Conservation (phyloP, 2,329 filamentous ascomycete genomes). For the Penicillium brasilianum region DNA sequence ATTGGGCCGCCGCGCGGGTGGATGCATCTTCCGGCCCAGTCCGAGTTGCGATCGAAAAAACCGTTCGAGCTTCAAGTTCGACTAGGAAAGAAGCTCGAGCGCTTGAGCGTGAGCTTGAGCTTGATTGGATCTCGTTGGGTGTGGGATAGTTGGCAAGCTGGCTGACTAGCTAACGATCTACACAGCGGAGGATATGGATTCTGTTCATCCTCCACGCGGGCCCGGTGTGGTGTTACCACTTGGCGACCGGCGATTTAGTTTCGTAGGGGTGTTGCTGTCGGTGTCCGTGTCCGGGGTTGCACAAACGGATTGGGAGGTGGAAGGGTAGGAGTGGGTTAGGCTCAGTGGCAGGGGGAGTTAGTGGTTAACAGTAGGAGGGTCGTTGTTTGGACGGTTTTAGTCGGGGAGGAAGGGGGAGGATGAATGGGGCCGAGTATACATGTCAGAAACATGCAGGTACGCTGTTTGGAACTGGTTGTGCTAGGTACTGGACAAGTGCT, state of each 20-base stretch:
- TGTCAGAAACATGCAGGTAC: conserved; percentile 4
- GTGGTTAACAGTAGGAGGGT: background rate
- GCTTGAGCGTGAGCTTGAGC: background rate
- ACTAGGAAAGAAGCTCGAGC: background rate
- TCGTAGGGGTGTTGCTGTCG: conserved; percentile 13
- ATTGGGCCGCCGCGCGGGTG: conserved; percentile 25
- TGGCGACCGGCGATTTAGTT: conserved; percentile 14
- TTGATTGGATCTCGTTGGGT: background rate
- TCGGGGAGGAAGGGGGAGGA: background rate
- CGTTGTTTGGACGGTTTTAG: background rate
- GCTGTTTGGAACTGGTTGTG: background rate
- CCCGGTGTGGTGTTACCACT: conserved; percentile 6
- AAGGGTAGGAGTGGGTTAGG: background rate
- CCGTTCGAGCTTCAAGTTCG: conserved; percentile 1
- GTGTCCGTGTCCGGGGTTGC: conserved; percentile 21
- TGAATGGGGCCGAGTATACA: conserved; percentile 7
- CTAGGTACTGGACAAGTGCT: background rate
- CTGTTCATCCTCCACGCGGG: conserved; percentile 8
- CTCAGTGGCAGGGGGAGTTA: background rate
- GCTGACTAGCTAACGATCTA: background rate
- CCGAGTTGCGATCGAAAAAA: conserved; percentile 12
- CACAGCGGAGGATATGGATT: no score
- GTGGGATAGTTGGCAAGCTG: background rate
- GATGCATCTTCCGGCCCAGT: conserved; percentile 22
- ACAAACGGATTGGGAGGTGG: conserved; percentile 11